Evolutionary conservation across 2,329 filamentous ascomycete genomes (phyloP), one percentile per base, ranked within the genome.

Genomic region (Aspergillus cejpii): DNA sequence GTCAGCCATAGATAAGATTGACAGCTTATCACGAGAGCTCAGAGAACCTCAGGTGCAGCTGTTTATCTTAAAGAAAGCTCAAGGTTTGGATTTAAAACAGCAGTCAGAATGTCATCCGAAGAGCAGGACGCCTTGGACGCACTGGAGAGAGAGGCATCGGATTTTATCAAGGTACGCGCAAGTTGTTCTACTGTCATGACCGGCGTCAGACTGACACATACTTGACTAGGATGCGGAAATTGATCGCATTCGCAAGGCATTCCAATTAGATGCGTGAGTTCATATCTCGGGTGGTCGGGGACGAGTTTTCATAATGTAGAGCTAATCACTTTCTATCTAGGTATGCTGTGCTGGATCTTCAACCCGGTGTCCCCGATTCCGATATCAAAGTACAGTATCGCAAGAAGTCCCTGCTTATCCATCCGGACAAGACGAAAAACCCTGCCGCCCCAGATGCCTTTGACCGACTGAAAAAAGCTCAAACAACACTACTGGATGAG

Each of bases 381-480:
- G 92, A 97, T 71, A 97, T 98, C 75, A 97, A 96, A 71, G 75
- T 84, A 57, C 80, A 80, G 55, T 98, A 97, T 73, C 90, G 92
- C 74, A 90, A 88, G 60, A 97, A 96, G 70, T 98, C 92, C n/a
- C 83, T 98, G 45, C 82, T 98, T 39, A 97, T 98, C 73, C 92
- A 98, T 74, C 92, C 92, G 5, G 92, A 98, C 74, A 98, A 98
- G 69, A 96, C 92, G 45, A 83, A 83, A 61, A 97, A 98, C 63
- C 84, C 88, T 0, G 79, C 76, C 39, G 92, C 92, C 0, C 91
- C 92, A 3, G 92, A 97, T 60, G 92, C 92, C 54, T 98, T 98
- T 64, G 92, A 98, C 70, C 83, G 91, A 7, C 78, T 98, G 21
- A 95, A 95, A 62, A 96, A 97, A 70, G 92, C 92, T 0, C 89